Evolutionary conservation across 2,329 filamentous ascomycete genomes (phyloP).

Genomic region (Aspergillus neoniger): DNA sequence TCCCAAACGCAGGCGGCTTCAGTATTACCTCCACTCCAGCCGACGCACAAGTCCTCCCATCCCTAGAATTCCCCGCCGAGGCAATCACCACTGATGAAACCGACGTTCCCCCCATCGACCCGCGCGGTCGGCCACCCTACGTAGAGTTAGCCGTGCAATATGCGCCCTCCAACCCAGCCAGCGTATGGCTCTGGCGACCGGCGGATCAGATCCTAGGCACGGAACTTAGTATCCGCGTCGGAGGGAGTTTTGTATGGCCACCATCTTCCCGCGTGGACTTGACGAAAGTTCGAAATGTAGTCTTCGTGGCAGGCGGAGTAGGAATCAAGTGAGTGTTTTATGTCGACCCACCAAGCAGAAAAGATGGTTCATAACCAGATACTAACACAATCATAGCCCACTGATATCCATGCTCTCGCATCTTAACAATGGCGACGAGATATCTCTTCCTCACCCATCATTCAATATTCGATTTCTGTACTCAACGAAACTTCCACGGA

Average conservation of each 20-base stretch:
- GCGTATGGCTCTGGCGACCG: constrained; percentile 73
- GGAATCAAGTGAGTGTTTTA: constrained; percentile 65
- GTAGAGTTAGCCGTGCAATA: constrained; percentile 78
- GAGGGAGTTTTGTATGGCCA: constrained; percentile 80
- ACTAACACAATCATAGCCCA: constrained; percentile 50
- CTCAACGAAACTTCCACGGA: constrained; percentile 50
- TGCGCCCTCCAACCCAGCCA: constrained; percentile 69
- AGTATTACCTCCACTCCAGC: constrained; percentile 79
- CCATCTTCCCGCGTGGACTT: constrained; percentile 48
- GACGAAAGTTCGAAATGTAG: constrained; percentile 56
- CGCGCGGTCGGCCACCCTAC: constrained; percentile 48
- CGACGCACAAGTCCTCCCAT: constrained; percentile 45
- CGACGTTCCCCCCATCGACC: constrained; percentile 22
- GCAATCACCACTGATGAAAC: constrained; percentile 23
- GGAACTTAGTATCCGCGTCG: constrained; percentile 68
- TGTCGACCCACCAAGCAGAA: no score
- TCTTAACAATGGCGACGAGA: constrained; percentile 50
- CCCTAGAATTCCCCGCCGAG: constrained; percentile 22
- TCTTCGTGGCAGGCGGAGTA: constrained; percentile 79
- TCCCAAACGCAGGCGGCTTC: constrained; percentile 77
- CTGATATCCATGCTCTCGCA: constrained; percentile 71
- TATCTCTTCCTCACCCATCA: constrained; percentile 28
- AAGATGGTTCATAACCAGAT: neutral
- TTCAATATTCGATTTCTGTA: constrained; percentile 64
- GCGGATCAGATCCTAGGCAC: constrained; percentile 58